These are phyloP conservation scores for Polychytrium aggregatum DNA, from an alignment of 192 early-diverging fungal genomes.

Conservation along the genomic window DNA sequence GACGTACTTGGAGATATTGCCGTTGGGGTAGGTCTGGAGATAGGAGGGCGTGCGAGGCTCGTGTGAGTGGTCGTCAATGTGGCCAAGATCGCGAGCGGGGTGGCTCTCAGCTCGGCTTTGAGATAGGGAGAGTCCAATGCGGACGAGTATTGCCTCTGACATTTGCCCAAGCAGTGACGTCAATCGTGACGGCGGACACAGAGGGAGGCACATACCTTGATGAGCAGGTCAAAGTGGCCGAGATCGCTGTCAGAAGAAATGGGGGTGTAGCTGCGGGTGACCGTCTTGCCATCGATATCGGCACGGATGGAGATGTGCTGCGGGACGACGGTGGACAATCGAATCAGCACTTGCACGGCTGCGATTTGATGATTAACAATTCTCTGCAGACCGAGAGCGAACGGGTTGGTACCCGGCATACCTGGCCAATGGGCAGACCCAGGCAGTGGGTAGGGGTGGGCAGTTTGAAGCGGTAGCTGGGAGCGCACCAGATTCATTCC, in stretches of 20 bases:
- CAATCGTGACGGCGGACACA: no score
- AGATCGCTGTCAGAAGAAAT: conserved; percentile 70
- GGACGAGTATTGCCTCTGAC: no score
- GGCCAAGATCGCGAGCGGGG: no score
- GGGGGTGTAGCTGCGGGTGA: conserved; percentile 85
- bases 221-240: conserved; percentile 82
- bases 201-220: no score
- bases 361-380: background rate
- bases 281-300: conserved; percentile 69
- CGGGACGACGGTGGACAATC: background rate
- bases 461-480: conserved; percentile 75
- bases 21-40: conserved; percentile 71
- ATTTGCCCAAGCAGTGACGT: no score
- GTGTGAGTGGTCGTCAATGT: no score
- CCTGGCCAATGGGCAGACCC: conserved; percentile 85
- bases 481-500: background rate
- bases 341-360: background rate
- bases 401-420: conserved; percentile 1
- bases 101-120: no score
- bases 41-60: no score
- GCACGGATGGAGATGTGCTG: conserved; percentile 81
- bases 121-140: no score
- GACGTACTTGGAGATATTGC: conserved; percentile 66
- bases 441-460: conserved; percentile 52
- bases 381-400: no score